Base-by-base conservation (phyloP, 257 asterid genomes). In the Euphrasia confusa region DNA sequence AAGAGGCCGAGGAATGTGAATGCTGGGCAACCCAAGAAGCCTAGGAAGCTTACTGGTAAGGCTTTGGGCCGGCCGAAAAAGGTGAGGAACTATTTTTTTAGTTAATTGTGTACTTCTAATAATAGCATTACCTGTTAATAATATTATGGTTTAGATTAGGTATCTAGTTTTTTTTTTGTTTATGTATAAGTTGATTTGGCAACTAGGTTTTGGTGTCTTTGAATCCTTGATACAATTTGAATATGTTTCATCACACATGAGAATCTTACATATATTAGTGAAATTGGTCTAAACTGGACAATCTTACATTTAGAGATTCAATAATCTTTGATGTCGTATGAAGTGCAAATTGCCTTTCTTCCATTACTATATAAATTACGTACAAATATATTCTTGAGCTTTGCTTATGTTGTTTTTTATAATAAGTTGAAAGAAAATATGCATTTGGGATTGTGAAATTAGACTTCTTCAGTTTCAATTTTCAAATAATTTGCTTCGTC, bases 61-160 rank as follows among this genome's bases (percentile, higher is more conserved):
- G 91, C 94, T 13, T 59, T 82, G 70, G 96, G 98, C 37, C 81
- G 98, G 63, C 96, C 96, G 2, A 84, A 30, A 71, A 90, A 90
- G 98, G 98, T 90, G 81, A 10, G 56, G 9, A 15, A 17, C 64
- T 66, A 2, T 14, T 55, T 56, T 21, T 14, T 61, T 14, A 13
- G 12, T 64, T 4, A 14, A 26, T 2, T 30, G 13, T 24, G 24
- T 30, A 54, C 3, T 61, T 12, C 6, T 50, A 18, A 15, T 53
- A 44, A n/a, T 48, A 10, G 5, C 33, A 30, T 54, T 67, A 7
- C 48, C 26, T 24, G 15, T 30, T 52, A 14, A 4, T 3, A 39
- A 13, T 59, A 39, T 60, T 27, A 60, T 54, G 66, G 54, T 5
- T 5, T n/a, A 17, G 28, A 30, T 26, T 64, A 18, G 37, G 14